Conservation (phyloP, 2,329 filamentous ascomycete genomes). For the Tolypocladium tropicale region DNA sequence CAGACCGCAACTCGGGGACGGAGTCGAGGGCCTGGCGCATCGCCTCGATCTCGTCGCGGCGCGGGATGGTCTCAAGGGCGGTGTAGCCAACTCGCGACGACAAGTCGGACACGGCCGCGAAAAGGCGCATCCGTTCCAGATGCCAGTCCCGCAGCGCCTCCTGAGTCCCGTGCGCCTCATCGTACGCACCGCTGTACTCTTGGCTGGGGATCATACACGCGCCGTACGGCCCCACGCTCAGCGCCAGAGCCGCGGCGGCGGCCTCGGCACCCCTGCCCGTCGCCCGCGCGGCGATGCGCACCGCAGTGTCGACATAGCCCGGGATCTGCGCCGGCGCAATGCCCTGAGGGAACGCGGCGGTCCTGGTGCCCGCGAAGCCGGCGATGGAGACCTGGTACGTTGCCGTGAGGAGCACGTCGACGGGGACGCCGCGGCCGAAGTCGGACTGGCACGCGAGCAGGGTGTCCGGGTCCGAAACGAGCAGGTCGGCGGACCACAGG, state of each 20-base stretch:
- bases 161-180: slow-evolving; percentile 31
- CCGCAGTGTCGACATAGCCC: slow-evolving; percentile 30
- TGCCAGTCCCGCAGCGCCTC: slow-evolving; percentile 47
- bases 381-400: slow-evolving; percentile 55
- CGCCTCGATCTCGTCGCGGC: slow-evolving; percentile 50
- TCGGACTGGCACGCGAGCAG: slow-evolving; percentile 44
- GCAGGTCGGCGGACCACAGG: slow-evolving; percentile 58
- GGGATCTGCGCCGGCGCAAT: slow-evolving; percentile 28
- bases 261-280: slow-evolving; percentile 9
- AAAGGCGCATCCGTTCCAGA: slow-evolving; percentile 39
- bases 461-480: slow-evolving; percentile 41
- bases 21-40: slow-evolving; percentile 34
- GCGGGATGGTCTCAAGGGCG: slow-evolving; percentile 56
- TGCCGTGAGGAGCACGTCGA: slow-evolving; percentile 54
- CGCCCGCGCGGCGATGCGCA: slow-evolving; percentile 30
- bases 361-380: slow-evolving; percentile 43
- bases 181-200: slow-evolving; percentile 55
- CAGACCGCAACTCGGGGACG: slow-evolving; percentile 11
- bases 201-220: slow-evolving; percentile 55
- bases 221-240: slow-evolving; percentile 57
- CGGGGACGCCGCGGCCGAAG: slow-evolving; percentile 41
- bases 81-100: slow-evolving; percentile 37
- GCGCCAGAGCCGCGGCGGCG: slow-evolving; percentile 28
- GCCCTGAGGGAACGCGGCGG: slow-evolving; percentile 29
- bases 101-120: slow-evolving; percentile 28